Conservation (phyloP, 345 rosid species). For the Mercurialis annua region DNA sequence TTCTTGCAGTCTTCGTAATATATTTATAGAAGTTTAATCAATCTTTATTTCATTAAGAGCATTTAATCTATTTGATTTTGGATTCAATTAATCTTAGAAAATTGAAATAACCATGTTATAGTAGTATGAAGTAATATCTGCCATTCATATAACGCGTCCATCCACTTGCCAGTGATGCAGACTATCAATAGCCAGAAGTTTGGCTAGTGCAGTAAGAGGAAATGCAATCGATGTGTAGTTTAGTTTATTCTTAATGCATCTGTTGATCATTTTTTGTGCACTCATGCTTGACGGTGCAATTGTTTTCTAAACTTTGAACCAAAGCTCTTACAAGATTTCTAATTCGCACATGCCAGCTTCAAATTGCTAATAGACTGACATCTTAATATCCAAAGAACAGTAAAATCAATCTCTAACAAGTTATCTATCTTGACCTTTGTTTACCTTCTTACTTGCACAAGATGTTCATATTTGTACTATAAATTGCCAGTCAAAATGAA, state of each 20-base stretch:
- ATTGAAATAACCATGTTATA: neutral
- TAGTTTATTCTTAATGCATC: neutral
- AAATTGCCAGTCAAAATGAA: neutral
- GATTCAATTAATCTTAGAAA: neutral
- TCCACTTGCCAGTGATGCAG: neutral
- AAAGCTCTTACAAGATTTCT: neutral
- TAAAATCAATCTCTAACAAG: no score
- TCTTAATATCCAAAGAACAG: neutral
- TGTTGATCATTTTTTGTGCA: neutral
- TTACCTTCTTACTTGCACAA: neutral
- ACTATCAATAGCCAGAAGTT: neutral
- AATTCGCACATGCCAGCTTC: neutral
- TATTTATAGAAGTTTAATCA: neutral
- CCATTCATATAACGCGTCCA: neutral
- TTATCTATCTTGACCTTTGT: neutral
- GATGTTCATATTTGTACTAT: no score
- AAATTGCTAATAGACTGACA: neutral
- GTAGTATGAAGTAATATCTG: neutral
- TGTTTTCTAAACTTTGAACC: neutral
- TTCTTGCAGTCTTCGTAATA: neutral
- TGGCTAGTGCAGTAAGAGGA: neutral
- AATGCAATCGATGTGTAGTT: neutral
- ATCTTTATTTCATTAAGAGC: neutral
- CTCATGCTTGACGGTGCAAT: neutral
- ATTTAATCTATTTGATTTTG: neutral